These are phyloP conservation scores for Sporisorium graminicola DNA, from an alignment of 1,284 basidiomycete genomes.

Conservation along the genomic window DNA sequence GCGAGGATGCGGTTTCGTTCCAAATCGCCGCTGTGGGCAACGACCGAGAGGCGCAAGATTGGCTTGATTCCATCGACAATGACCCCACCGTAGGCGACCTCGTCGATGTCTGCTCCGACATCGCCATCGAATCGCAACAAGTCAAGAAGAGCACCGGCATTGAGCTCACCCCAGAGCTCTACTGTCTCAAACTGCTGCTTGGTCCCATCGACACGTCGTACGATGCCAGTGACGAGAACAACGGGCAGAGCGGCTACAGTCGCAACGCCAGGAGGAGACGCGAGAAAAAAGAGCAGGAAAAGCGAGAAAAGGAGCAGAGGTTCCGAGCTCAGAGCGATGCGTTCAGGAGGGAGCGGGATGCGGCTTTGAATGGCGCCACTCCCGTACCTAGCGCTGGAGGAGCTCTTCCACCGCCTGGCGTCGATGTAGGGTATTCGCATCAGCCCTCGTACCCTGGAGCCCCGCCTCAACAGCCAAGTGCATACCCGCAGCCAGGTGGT, in stretches of 20 bases:
- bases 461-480: constrained; percentile 20
- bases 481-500: constrained; percentile 19
- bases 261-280: constrained; percentile 14
- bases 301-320: constrained; percentile 25
- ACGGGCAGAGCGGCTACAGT: constrained; percentile 8
- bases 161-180: constrained; percentile 58
- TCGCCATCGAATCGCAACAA: constrained; percentile 49
- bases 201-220: constrained; percentile 59
- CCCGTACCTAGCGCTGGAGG: constrained; percentile 46
- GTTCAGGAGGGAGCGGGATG: constrained; percentile 32
- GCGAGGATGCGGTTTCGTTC: constrained; percentile 58
- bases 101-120: constrained; percentile 60
- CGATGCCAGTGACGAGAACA: constrained; percentile 56
- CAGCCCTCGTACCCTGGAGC: constrained; percentile 30
- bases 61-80: constrained; percentile 63
- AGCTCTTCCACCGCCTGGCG: constrained; percentile 24
- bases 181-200: constrained; percentile 58
- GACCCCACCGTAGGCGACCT: constrained; percentile 56
- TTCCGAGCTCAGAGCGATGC: constrained; percentile 19
- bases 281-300: constrained; percentile 33
- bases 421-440: constrained; percentile 30
- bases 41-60: constrained; percentile 60
- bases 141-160: constrained; percentile 51
- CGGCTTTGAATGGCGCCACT: constrained; percentile 14
- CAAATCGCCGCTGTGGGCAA: constrained; percentile 62